Percentiles rank a stretch among this genome's conserved stretches.
Evolutionary conservation across 495 filamentous ascomycete genomes (phyloP).

Genomic region (Lepraria neglecta): DNA sequence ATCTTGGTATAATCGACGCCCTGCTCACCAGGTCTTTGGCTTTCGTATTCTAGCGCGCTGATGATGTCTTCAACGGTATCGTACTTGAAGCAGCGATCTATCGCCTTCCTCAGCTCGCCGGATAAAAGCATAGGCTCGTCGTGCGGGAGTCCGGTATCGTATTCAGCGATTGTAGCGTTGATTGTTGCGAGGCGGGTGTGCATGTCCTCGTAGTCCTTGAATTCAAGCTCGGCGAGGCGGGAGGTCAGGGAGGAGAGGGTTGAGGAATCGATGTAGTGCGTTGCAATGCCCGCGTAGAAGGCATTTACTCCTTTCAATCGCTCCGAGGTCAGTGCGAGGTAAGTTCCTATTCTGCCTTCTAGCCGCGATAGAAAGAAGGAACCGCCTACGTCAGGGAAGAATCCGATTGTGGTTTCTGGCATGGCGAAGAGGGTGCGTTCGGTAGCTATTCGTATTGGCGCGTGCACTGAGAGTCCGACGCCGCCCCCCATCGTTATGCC

Average conservation of each 20-base stretch:
- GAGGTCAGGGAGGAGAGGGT: slow-evolving; percentile 70
- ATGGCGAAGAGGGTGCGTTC: slow-evolving; percentile 94
- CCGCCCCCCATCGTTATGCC: slow-evolving; percentile 98
- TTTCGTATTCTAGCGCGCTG: slow-evolving; percentile 55
- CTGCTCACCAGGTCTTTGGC: slow-evolving; percentile 21
- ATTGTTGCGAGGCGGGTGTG: slow-evolving; percentile 60
- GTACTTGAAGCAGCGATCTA: slow-evolving; percentile 76
- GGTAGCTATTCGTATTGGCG: slow-evolving; percentile 92
- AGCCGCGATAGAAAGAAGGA: slow-evolving; percentile 91
- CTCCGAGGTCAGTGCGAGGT: slow-evolving; percentile 83
- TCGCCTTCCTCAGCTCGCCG: slow-evolving; percentile 62
- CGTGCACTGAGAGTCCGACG: slow-evolving; percentile 88
- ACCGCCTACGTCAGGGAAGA: slow-evolving; percentile 95
- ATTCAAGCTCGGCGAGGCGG: slow-evolving; percentile 81
- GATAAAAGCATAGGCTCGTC: slow-evolving; percentile 57
- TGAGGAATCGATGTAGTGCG: slow-evolving; percentile 90
- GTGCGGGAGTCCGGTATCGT: slow-evolving; percentile 69
- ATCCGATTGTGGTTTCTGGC: slow-evolving; percentile 96
- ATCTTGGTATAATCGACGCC: slow-evolving; percentile 25
- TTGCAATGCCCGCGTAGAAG: slow-evolving; percentile 77
- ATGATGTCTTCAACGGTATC: slow-evolving; percentile 64
- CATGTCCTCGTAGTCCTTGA: slow-evolving; percentile 63
- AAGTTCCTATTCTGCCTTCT: slow-evolving; percentile 76
- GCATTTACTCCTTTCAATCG: slow-evolving; percentile 72
- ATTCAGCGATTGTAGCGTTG: slow-evolving; percentile 87